These are phyloP conservation scores for Cutaneotrichosporon sp. DNA, from an alignment of 1,284 basidiomycete species.

Conservation along the genomic window DNA sequence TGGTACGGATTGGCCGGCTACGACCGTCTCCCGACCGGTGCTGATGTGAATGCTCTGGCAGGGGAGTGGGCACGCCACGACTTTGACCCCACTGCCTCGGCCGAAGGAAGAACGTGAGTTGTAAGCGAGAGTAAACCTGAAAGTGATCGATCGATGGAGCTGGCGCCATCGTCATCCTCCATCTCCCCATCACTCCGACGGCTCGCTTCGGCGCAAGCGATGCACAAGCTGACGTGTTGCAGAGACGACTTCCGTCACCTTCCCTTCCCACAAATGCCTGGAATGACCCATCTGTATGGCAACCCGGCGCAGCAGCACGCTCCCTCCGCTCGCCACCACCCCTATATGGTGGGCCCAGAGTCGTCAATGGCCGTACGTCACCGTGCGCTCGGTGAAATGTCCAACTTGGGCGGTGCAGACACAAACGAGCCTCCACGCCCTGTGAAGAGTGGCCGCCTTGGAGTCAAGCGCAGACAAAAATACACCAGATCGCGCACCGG, in stretches of 20 bases:
- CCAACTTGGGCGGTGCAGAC: too few species aligned
- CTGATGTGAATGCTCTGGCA: background rate
- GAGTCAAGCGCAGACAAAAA: slow-evolving; percentile 39
- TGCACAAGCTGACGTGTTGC: background rate
- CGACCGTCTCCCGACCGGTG: background rate
- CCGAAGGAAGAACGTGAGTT: background rate
- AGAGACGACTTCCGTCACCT: background rate
- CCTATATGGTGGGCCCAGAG: background rate
- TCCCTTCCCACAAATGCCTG: background rate
- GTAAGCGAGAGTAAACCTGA: background rate
- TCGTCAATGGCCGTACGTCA: background rate
- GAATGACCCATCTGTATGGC: background rate
- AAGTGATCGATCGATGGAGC: background rate
- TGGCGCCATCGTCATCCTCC: too few species aligned
- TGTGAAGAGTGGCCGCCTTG: slow-evolving; percentile 20
- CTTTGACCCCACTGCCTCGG: background rate
- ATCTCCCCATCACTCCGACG: too few species aligned
- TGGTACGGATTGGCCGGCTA: background rate
- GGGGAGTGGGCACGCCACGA: background rate
- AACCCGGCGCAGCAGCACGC: too few species aligned
- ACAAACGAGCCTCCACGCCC: background rate
- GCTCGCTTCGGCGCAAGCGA: too few species aligned
- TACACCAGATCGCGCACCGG: slow-evolving; percentile 44
- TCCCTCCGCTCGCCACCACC: background rate
- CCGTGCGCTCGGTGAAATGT: background rate